Base-by-base conservation (phyloP, 345 rosid species). In the Murraya paniculata region DNA sequence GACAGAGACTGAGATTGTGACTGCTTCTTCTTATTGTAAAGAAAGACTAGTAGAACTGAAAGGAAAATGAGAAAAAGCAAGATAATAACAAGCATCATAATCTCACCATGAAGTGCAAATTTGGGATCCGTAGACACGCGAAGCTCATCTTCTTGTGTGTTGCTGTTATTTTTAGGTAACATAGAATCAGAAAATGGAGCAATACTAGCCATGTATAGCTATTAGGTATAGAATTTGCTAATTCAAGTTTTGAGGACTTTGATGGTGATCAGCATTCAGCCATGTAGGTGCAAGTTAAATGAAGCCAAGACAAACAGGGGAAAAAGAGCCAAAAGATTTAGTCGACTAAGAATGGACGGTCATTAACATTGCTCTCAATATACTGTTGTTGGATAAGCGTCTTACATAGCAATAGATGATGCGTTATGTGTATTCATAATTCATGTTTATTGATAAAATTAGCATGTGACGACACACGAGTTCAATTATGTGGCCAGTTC, bases 71-170 rank as follows among this genome's bases (percentile, higher is more conserved):
- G 11, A 58, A 90, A 85, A 64, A 86, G 59, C 31, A 86, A 21
- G 75, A 90, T 61, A 5, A 86, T 31, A 62, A 84, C 78, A 7
- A 86, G 75, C 87, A 90, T 28, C 89, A 77, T 81, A 59, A 86
- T 83, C 85, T 86, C 85, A 64, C 93, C 93, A 25, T 85, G 84
- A 68, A 84, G 77, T 2, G 87, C 89, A n/a, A 84, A 90, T 70
- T 86, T 58, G 5, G 73, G 83, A 60, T 88, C 93, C 8, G 66
- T 61, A 33, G 88, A 86, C 55, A 78, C 18, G 6, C 13, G 80
- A 65, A 81, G 77, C 79, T 81, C 83, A 21, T 50, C 81, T 25
- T 36, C 56, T 7, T 57, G 7, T 5, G 68, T 73, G 59, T 59
- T 73, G 39, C 38, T 65, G 28, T 67, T 75, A 38, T 45, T 65